phyloP scores from a whole-genome alignment of 2,329 filamentous ascomycete genomes.

The Aaosphaeria arxii region DNA sequence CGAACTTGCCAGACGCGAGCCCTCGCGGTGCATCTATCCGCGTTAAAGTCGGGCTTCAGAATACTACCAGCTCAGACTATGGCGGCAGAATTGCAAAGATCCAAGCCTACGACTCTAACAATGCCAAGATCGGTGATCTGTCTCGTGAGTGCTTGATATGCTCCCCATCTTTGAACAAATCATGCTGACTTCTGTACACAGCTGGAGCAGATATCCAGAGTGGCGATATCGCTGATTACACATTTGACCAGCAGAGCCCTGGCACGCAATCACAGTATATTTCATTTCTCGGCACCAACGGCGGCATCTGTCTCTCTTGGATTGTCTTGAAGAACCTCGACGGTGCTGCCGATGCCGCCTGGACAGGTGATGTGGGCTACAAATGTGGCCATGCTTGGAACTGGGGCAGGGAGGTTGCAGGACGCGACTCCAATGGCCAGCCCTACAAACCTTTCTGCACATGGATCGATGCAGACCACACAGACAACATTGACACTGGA shows the following conservation, averaged over 20 bases:
- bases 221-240: background rate
- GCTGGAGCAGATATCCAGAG: background rate
- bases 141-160: background rate
- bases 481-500: slow-evolving; percentile 4
- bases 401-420: slow-evolving; percentile 2
- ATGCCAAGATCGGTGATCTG: background rate
- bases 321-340: slow-evolving; percentile 6
- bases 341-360: slow-evolving; percentile 4
- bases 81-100: background rate
- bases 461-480: slow-evolving; percentile 12
- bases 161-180: background rate
- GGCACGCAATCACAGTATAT: background rate
- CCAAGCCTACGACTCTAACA: background rate
- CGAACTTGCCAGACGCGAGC: background rate
- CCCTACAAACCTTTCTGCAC: slow-evolving; percentile 8
- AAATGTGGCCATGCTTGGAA: slow-evolving; percentile 8
- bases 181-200: background rate
- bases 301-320: slow-evolving; percentile 7
- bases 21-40: background rate
- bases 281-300: background rate
- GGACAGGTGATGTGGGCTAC: slow-evolving; percentile 9
- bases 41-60: background rate
- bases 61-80: background rate
- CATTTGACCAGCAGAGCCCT: background rate
- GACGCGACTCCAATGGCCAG: background rate